These are phyloP conservation scores for Leavenworthia alabamica DNA, from an alignment of 345 rosid genomes.

Conservation along the genomic window DNA sequence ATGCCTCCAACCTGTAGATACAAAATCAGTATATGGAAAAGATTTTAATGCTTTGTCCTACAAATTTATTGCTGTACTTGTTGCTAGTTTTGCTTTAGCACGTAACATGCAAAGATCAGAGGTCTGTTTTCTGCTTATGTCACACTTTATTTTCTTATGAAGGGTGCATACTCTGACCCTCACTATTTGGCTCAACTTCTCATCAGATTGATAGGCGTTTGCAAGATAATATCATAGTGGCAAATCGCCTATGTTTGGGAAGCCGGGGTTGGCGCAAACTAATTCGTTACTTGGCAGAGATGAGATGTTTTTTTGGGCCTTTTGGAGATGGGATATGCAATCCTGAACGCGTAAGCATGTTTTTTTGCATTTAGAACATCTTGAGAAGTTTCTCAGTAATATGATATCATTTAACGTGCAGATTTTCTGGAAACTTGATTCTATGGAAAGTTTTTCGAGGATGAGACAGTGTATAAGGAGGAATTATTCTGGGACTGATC, in stretches of 20 bases:
- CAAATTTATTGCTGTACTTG: conserved; percentile 88
- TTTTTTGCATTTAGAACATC: not conserved
- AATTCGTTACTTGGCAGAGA: conserved; percentile 76
- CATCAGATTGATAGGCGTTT: conserved; percentile 83
- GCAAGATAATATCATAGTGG: conserved; percentile 63
- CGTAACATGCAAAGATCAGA: conserved; percentile 96
- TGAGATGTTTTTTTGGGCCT: conserved; percentile 80
- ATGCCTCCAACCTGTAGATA: conserved; percentile 91
- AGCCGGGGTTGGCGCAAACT: conserved; percentile 90
- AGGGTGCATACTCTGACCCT: conserved; percentile 10
- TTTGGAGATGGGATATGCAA: conserved; percentile 49
- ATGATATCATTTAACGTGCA: conserved; percentile 28
- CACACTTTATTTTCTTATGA: conserved; percentile 6
- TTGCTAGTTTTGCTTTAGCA: conserved; percentile 98
- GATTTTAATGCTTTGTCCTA: conserved; percentile 95
- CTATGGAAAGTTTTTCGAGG: conserved; percentile 91
- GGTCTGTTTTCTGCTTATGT: conserved; percentile 44
- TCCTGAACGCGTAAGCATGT: conserved; percentile 54
- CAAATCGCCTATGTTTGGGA: conserved; percentile 55
- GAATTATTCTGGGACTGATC: conserved; percentile 74
- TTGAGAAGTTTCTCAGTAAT: conserved; percentile 1
- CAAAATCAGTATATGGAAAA: conserved; percentile 90
- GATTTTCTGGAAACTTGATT: conserved; percentile 97
- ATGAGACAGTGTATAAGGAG: conserved; percentile 87
- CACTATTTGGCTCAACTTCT: conserved; percentile 18